Percentiles rank a stretch among this genome's conserved stretches.
phyloP scores from a whole-genome alignment of 2,329 filamentous ascomycete genomes.

The Colletotrichum tamarilloi region DNA sequence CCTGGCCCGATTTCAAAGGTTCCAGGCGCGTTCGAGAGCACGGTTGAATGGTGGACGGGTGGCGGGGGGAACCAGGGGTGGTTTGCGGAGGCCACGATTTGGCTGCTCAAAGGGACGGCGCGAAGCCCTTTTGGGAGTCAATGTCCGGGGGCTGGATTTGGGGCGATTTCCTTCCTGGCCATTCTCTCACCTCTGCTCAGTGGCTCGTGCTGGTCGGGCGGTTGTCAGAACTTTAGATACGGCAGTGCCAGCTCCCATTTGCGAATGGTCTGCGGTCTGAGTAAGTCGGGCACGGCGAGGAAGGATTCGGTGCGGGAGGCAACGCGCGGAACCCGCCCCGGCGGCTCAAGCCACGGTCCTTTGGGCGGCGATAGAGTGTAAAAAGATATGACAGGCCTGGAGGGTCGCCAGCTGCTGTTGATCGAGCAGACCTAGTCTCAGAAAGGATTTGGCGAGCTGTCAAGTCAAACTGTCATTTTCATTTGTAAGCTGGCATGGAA shows the following conservation, averaged over 20 bases:
- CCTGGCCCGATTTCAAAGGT: slow-evolving; percentile 20
- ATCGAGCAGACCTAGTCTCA: not conserved
- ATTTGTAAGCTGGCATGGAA: not conserved
- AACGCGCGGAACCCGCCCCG: not conserved
- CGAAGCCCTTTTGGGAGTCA: slow-evolving; percentile 16
- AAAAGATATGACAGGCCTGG: not conserved
- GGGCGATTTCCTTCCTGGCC: not conserved
- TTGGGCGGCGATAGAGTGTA: not conserved
- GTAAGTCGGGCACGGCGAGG: not conserved
- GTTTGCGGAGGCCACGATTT: not conserved
- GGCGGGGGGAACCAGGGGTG: not conserved
- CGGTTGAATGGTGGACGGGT: not conserved
- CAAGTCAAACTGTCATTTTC: not conserved
- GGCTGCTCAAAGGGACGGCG: not conserved
- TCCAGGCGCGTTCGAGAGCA: not conserved
- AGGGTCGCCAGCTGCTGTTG: not conserved
- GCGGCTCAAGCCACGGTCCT: not conserved
- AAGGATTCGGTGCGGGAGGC: not conserved
- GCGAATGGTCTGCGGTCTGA: not conserved
- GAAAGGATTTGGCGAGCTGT: not conserved
- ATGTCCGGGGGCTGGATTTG: slow-evolving; percentile 24
- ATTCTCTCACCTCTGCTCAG: not conserved
- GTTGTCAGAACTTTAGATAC: slow-evolving; percentile 3
- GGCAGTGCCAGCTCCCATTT: not conserved
- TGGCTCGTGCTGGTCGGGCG: not conserved